A percentile compares a stretch with the other conserved stretches of the same genome.
Conservation (phyloP, 371 early-diverging fungal species). For the Mucor velutinosus region DNA sequence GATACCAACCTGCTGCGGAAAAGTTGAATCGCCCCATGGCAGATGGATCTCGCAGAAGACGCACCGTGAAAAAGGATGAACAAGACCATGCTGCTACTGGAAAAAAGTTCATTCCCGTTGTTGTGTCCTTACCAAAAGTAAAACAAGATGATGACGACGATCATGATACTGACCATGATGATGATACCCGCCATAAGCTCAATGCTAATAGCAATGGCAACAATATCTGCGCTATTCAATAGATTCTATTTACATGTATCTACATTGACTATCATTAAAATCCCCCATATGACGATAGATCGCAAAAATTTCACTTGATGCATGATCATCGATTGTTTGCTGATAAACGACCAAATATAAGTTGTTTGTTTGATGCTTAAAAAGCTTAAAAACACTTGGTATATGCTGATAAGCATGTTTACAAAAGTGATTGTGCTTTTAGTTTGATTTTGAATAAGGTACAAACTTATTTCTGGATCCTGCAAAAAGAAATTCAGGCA, state of each 20-base stretch:
- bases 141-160: constrained; percentile 14
- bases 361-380: not conserved
- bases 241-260: not conserved
- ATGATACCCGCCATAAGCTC: not conserved
- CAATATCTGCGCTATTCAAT: constrained; percentile 10
- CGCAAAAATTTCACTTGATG: not conserved
- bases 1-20: constrained; percentile 25
- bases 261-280: not conserved
- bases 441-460: not conserved
- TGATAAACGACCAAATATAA: not conserved
- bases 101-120: not conserved
- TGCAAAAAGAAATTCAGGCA: not conserved
- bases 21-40: constrained; percentile 17
- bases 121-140: not conserved
- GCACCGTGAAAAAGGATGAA: not conserved
- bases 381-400: not conserved
- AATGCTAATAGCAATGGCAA: not conserved
- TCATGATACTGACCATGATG: not conserved
- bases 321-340: not conserved
- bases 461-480: not conserved
- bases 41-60: constrained; percentile 4
- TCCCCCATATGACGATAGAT: not conserved
- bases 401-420: not conserved
- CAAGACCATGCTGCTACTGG: not conserved
- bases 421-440: not conserved